A percentile compares a stretch with the other conserved stretches of the same genome.
These are phyloP conservation scores for Pythium sukuiense DNA, from an alignment of 352 stramenopile species.

Conservation along the genomic window DNA sequence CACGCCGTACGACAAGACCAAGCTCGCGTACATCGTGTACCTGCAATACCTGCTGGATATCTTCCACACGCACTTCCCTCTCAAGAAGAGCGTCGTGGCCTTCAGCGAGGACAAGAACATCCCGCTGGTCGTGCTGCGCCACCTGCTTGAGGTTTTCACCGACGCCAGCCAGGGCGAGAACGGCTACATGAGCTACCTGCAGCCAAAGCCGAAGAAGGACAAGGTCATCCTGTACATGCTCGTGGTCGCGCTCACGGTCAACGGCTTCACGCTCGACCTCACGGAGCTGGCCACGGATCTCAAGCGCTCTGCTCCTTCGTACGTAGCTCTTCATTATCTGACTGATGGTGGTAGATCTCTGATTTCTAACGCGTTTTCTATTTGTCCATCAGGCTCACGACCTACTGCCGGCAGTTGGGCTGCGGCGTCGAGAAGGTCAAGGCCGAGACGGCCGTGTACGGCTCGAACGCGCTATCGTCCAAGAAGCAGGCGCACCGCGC, in stretches of 20 bases:
- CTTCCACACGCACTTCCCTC: constrained; percentile 56
- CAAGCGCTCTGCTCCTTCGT: constrained; percentile 53
- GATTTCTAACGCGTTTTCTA: constrained; percentile 6
- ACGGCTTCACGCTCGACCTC: constrained; percentile 75
- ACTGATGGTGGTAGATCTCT: constrained; percentile 4
- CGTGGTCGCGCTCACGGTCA: constrained; percentile 71
- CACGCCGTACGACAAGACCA: constrained; percentile 69
- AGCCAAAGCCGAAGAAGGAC: constrained; percentile 80
- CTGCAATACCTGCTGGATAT: constrained; percentile 71
- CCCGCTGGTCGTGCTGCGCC: constrained; percentile 64
- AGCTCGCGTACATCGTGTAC: constrained; percentile 73
- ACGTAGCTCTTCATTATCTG: constrained; percentile 14
- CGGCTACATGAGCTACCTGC: constrained; percentile 64
- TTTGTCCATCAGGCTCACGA: constrained; percentile 35
- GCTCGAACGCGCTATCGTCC: constrained; percentile 45
- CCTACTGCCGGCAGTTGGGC: constrained; percentile 74
- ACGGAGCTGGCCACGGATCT: constrained; percentile 67
- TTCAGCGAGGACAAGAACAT: constrained; percentile 80
- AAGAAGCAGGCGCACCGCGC: constrained; percentile 73
- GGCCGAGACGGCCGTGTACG: constrained; percentile 57
- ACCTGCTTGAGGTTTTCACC: constrained; percentile 71
- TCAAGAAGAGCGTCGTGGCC: constrained; percentile 60
- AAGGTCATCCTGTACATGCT: constrained; percentile 80
- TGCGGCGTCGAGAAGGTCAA: constrained; percentile 73
- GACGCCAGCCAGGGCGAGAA: constrained; percentile 54